Conservation (phyloP, 257 asterid genomes). For the Capsicum baccatum region DNA sequence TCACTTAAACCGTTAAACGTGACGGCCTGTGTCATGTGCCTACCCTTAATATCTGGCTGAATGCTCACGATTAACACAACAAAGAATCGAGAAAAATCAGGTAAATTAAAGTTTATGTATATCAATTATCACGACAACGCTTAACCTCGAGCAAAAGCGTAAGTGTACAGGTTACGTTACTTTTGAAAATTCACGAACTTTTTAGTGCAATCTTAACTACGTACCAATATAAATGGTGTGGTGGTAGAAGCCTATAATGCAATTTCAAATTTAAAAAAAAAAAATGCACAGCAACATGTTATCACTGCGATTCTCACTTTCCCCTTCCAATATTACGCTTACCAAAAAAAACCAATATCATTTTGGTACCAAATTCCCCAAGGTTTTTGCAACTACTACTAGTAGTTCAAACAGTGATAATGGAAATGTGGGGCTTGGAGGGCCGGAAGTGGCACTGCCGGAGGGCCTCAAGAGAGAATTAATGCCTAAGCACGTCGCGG, state of each 20-base stretch:
- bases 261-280: background rate
- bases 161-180: background rate
- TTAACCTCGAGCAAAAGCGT: background rate
- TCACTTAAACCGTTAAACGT: too few species aligned
- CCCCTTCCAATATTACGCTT: background rate
- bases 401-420: background rate
- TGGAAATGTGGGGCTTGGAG: background rate
- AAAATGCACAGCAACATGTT: background rate
- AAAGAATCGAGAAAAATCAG: background rate
- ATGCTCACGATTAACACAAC: background rate
- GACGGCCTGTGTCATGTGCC: background rate
- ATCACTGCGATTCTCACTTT: background rate
- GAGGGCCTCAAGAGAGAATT: background rate
- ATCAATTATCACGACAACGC: too few species aligned
- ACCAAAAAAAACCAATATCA: background rate
- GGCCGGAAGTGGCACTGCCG: background rate
- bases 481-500: conserved; percentile 40
- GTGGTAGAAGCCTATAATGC: background rate
- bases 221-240: background rate
- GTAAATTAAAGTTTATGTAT: background rate
- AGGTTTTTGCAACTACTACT: background rate
- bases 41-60: background rate
- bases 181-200: background rate
- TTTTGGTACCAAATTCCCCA: background rate
- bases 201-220: background rate